Evolutionary conservation across 371 early-diverging fungal species (phyloP), one percentile per base, ranked within the genome.

Genomic region (Rhizopus microsporus): DNA sequence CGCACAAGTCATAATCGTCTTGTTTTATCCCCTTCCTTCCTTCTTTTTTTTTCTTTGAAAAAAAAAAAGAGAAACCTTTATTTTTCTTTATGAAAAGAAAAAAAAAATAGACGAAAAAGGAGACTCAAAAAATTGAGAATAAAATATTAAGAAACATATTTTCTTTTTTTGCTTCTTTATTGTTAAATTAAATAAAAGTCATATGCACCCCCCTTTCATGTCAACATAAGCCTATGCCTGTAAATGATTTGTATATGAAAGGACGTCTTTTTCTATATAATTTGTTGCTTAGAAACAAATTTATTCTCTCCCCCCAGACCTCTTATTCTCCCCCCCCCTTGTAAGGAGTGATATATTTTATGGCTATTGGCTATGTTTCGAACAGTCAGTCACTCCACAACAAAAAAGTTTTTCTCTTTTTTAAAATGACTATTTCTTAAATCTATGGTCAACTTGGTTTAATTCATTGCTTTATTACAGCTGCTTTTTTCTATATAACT

Each of bases 331-430:
- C 29, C 39, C 39, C 59, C 54, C 61, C 62, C 62, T 50, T 61
- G 62, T 61, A 61, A 51, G 51, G 45, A 61, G 44, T 43, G 33
- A 4, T n/a, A 43, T 50, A 51, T 30, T 37, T 56, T 23, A 23
- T 23, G 43, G 3, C 38, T 56, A 61, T 61, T 61, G 62, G 62
- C 62, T 61, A 56, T 56, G 62, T 61, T 61, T 61, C 62, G 34
- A 44, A 58, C 10, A 42, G 44, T 37, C 51, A 51, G 37, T 51
- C 51, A 51, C 12, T 35, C 23, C 23, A 23, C 2, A n/a, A n/a
- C 23, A 23, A 23, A 23, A 23, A 23, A 23, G 23, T 23, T 23
- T 23, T 23, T 23, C 2, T 23, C 23, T 2, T 2, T 23, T 23
- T 23, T 23, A 23, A 23, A 23, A 23, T 23, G 23, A 23, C 23